Conservation (phyloP, 345 rosid species). For the Rhodamnia argentea region DNA sequence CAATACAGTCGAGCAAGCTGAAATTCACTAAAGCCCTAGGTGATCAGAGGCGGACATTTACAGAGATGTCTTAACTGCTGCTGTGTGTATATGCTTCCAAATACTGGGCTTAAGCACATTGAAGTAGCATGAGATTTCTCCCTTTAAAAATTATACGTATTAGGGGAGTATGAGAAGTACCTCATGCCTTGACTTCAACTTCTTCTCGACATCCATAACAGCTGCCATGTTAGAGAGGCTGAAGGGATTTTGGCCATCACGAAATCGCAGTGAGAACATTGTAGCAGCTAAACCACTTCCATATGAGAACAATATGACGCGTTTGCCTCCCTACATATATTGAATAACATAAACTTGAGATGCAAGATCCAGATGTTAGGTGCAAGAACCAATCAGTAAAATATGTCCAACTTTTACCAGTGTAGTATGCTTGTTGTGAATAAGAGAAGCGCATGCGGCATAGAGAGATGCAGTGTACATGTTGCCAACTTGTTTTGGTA, state of each 20-base stretch:
- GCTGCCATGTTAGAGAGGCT: slow-evolving; percentile 72
- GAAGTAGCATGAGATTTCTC: background rate
- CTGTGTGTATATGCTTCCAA: background rate
- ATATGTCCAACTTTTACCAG: slow-evolving; percentile 38
- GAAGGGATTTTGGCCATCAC: slow-evolving; percentile 57
- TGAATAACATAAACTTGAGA: background rate
- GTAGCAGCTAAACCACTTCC: slow-evolving; percentile 93
- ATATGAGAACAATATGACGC: slow-evolving; percentile 76
- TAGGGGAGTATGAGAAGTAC: slow-evolving; percentile 18
- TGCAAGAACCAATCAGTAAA: background rate
- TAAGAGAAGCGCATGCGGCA: slow-evolving; percentile 88
- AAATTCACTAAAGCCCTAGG: background rate
- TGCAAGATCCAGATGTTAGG: background rate
- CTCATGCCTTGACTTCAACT: slow-evolving; percentile 85
- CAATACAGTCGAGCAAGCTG: background rate
- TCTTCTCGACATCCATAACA: slow-evolving; percentile 57
- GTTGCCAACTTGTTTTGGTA: slow-evolving; percentile 96
- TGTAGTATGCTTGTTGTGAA: slow-evolving; percentile 58
- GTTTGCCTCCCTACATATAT: slow-evolving; percentile 49
- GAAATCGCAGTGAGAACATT: slow-evolving; percentile 67
- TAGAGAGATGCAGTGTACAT: slow-evolving; percentile 96
- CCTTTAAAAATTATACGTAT: background rate
- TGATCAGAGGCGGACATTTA: background rate
- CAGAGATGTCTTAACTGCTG: background rate
- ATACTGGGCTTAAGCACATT: background rate